Conservation (phyloP, 257 asterid species). For the Datura wrightii region DNA sequence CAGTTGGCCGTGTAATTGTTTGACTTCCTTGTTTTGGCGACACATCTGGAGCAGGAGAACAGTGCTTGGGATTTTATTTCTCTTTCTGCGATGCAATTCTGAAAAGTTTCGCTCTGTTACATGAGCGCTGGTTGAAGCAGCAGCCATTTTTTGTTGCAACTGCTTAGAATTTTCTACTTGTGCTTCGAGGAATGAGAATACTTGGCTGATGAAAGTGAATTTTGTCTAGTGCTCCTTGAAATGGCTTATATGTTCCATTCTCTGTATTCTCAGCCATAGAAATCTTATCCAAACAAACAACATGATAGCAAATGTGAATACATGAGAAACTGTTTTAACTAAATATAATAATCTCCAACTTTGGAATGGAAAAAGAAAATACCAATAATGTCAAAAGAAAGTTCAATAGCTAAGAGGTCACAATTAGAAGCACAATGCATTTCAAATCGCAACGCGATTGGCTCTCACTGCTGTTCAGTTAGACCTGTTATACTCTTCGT, state of each 20-base stretch:
- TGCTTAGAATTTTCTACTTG: not conserved
- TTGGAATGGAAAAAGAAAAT: not conserved
- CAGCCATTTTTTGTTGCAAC: slow-evolving; percentile 30
- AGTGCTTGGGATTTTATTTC: slow-evolving; percentile 10
- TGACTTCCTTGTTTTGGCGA: slow-evolving; percentile 29
- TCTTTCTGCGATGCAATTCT: slow-evolving; percentile 10
- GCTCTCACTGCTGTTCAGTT: not conserved
- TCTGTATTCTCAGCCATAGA: slow-evolving; percentile 18
- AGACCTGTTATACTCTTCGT: not conserved
- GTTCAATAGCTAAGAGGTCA: not conserved
- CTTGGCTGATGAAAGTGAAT: slow-evolving; percentile 7
- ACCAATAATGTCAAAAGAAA: not conserved
- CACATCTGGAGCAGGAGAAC: slow-evolving; percentile 37
- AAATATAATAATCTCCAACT: not conserved
- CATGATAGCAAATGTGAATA: not conserved
- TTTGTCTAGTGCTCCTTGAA: not conserved
- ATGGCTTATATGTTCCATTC: not conserved
- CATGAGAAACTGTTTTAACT: not conserved
- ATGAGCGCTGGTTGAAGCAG: not conserved
- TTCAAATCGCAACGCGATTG: not conserved
- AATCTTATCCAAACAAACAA: slow-evolving; percentile 35
- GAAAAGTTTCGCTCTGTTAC: not conserved
- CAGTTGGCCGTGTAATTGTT: slow-evolving; percentile 42
- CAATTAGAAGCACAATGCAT: not conserved
- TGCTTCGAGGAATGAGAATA: not conserved